phyloP scores from a whole-genome alignment of 129 eudicot species.

The Flaveria ramosissima region DNA sequence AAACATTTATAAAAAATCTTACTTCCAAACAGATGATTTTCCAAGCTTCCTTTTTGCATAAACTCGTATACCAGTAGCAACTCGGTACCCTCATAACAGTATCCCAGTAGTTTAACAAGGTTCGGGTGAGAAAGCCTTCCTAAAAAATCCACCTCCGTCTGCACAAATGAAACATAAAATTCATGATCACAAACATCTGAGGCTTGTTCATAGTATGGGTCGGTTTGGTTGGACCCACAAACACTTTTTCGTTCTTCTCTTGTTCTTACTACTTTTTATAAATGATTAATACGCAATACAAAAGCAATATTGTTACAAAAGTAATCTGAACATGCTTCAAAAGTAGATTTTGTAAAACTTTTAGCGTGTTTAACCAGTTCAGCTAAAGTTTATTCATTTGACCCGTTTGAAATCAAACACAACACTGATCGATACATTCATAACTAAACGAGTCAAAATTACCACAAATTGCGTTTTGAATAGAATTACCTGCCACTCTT shows the following conservation, averaged over 20 bases:
- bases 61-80: conserved; percentile 60
- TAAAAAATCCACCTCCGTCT: conserved; percentile 64
- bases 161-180: conserved; percentile 24
- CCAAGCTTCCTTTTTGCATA: conserved; percentile 71
- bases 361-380: neutral
- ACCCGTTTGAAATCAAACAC: neutral
- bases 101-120: conserved; percentile 62
- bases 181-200: conserved; percentile 2
- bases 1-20: conserved; percentile 20
- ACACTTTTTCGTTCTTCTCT: neutral
- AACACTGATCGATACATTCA: neutral
- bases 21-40: conserved; percentile 71
- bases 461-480: neutral
- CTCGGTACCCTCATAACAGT: conserved; percentile 56
- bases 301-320: too few relatives aligned
- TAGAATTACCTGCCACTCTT: conserved; percentile 51
- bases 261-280: neutral
- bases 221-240: neutral
- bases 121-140: conserved; percentile 67
- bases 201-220: neutral
- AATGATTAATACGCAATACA: neutral
- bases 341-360: neutral
- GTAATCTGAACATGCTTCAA: neutral
- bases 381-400: neutral
- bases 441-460: neutral